Evolutionary conservation across 768 basidiomycete genomes (phyloP), one percentile per base, ranked within the genome.

Genomic region (Pholiota conissans): DNA sequence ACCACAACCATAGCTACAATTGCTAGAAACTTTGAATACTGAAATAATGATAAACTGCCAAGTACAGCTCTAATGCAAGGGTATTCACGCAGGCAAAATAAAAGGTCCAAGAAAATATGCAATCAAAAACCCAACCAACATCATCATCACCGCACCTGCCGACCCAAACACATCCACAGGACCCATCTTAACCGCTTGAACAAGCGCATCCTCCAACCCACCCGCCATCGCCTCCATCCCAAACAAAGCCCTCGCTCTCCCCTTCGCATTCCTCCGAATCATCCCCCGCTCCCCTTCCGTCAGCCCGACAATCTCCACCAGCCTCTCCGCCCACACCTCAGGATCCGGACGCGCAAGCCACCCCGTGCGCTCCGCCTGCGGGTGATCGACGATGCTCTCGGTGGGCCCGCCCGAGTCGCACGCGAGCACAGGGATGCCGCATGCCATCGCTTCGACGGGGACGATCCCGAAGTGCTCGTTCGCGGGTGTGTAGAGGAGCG

Each of bases 401-500:
- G 85, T 91, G 8, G 97, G 97, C 2, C 96, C 96, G 14, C 92
- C 93, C 57, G 83, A 87, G 67, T 92, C 74, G 64, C 90, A 93
- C 0, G 95, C 95, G 18, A 99, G 73, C 1, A 98, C 89, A 0
- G 95, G 94, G 0, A 98, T 71, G 2, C 94, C 93, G 47, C 91
- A 95, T 7, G 86, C 82, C 94, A 98, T 98, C 0, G 85, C 95
- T 70, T 99, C 96, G 3, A 98, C 83, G 2, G 97, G 96, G 0
- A 89, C 95, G 63, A 99, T 98, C 1, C 96, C 97, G 69, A 98
- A 97, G 70, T 99, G 96, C 66, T 99, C 96, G 70, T 96, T 96
- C 7, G 83, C 76, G 0, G 96, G 97, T 0, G 96, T 99, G 70
- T 99, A 99, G 6, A 99, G 79, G 0, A 98, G 77, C 0, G 84